Percentiles rank a stretch among this genome's conserved stretches.
Conservation (phyloP, 1,284 basidiomycete genomes). For the Puccinia sorghi region DNA sequence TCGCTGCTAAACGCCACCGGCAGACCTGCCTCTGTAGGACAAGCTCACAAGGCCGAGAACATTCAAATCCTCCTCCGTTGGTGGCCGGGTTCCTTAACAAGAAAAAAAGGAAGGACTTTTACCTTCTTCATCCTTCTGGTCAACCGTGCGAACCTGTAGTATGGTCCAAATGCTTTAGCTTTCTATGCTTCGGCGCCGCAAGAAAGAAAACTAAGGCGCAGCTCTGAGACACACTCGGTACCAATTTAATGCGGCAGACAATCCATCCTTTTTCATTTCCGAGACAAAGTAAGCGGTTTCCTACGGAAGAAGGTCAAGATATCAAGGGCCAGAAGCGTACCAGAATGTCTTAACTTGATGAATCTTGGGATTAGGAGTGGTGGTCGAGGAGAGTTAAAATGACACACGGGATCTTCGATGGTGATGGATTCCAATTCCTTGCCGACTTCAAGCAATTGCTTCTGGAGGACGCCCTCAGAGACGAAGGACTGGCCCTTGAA, state of each 20-base stretch:
- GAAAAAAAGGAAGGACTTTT: background rate
- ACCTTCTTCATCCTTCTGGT: slow-evolving; percentile 25
- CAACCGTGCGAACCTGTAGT: background rate
- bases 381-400: background rate
- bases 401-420: slow-evolving; percentile 18
- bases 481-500: slow-evolving; percentile 6
- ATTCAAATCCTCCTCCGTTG: background rate
- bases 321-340: no score
- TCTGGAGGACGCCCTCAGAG: slow-evolving; percentile 1
- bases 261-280: slow-evolving; percentile 20
- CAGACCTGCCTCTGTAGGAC: background rate
- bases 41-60: background rate
- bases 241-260: slow-evolving; percentile 34
- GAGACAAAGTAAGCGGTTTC: slow-evolving; percentile 1
- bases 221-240: slow-evolving; percentile 33
- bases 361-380: background rate
- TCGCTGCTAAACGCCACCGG: slow-evolving; percentile 22
- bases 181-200: background rate
- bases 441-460: background rate
- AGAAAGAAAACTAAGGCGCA: background rate
- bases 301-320: background rate
- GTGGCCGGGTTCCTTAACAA: background rate
- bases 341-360: background rate
- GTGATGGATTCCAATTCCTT: slow-evolving; percentile 14
- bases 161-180: background rate